Evolutionary conservation across 345 rosid species (phyloP), one percentile per base, ranked within the genome.

Genomic region (Moringa oleifera): DNA sequence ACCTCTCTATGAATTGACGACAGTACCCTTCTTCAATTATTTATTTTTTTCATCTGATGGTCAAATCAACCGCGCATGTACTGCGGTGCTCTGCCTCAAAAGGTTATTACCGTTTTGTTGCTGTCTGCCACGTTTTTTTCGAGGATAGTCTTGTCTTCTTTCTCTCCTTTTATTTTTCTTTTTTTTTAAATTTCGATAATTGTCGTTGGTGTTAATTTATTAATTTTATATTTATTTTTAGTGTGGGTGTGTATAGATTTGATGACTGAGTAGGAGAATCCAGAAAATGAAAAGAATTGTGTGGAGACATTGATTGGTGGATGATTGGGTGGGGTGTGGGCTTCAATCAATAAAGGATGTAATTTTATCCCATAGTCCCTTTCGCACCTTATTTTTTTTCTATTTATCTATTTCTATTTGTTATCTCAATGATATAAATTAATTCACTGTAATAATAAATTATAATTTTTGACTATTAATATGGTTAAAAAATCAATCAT

Each of bases 1-100:
- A 67, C 45, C 62, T 84, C 6, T 70, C 73, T 0, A 4, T 62
- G 12, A 45, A 59, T 6, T 68, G 49, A 77, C 24, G 31, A 46
- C 65, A 50, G 23, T 49, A 21, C 7, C 47, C 49, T 23, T 41
- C 23, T n/a, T 63, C 6, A 20, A 58, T 2, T 5, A 16, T 31
- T 18, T 20, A 7, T 33, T 33, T 33, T 33, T 33, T 33, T 33
- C 11, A 33, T 11, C 57, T 53, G n/a, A 18, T 15, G 24, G 57
- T 23, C 28, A 54, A 23, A 55, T 4, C 37, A 33, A 5, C 37
- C 37, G 11, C 5, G 5, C 5, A 33, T n/a, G n/a, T n/a, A n/a
- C n/a, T n/a, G n/a, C n/a, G n/a, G n/a, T n/a, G n/a, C n/a, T n/a
- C n/a, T n/a, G n/a, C n/a, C n/a, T n/a, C n/a, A 31, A 25, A 57